Base-by-base conservation (phyloP, 208 protist genomes). In the Histomonas meleagridis region DNA sequence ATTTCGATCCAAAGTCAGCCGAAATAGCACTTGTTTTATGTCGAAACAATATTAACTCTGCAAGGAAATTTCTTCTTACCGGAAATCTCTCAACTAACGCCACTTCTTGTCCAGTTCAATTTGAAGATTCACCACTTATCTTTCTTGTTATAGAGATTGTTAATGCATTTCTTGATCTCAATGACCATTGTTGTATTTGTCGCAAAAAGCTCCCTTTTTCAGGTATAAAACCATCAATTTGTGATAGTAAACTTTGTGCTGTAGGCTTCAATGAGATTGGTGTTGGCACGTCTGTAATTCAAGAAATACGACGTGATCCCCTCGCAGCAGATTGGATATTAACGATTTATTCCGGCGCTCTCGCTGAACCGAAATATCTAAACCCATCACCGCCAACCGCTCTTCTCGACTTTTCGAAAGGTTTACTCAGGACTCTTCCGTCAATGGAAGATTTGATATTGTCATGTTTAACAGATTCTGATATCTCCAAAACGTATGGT, bases 181-280 rank as follows among this genome's bases (percentile, higher is more conserved):
- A 14, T 21, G 46, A 86, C 38, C 76, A 86, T 55, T 86, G 76
- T 55, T 86, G 46, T 49, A 86, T 86, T 38, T 86, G 76, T 35
- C 3, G 16, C 1, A 35, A 23, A 2, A 0, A 3, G 16, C 16
- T 86, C 9, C 46, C 43, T 38, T 18, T 38, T 16, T 14, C 4
- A 7, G 43, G 18, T 38, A 57, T 86, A 18, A 86, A 86, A 55
- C 76, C 76, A 38, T 35, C 16, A 38, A 16, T 55, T 32, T 86
- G 76, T 35, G 0, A n/a, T 49, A 32, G n/a, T 32, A 14, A 23
- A 38, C 9, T 16, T 21, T 86, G 40, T 5, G 23, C 23, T 26
- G 10, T 43, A 9, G 32, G 46, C 1, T 86, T 55, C 14, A 1
- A 53, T 51, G 23, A 86, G 38, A 55, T 38, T 55, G 46, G 46